Percentiles rank a stretch among this genome's conserved stretches.
Evolutionary conservation across 1,284 basidiomycete genomes (phyloP).

Genomic region (Mycosarcoma maydis): DNA sequence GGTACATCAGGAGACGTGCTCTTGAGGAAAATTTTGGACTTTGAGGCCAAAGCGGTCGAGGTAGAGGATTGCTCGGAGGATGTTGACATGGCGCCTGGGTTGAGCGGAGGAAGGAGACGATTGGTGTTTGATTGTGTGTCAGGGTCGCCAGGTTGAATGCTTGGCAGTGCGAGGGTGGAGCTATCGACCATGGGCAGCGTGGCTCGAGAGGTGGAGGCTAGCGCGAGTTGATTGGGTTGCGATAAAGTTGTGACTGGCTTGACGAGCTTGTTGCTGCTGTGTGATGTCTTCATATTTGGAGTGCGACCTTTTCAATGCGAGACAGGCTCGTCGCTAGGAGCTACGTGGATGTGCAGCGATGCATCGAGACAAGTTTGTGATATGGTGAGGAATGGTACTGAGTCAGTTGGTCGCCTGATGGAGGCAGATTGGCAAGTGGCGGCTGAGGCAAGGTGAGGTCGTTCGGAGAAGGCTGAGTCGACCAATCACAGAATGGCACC

Average conservation of each 20-base stretch:
- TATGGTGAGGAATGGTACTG: too few relatives aligned
- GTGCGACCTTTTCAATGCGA: too few relatives aligned
- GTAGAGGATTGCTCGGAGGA: not conserved
- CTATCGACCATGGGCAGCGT: not conserved
- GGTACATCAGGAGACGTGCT: conserved; percentile 15
- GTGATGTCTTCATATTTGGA: conserved; percentile 3
- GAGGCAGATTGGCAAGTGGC: too few relatives aligned
- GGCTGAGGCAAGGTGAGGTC: too few relatives aligned
- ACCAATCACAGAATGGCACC: too few relatives aligned
- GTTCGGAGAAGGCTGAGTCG: too few relatives aligned
- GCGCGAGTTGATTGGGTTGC: not conserved
- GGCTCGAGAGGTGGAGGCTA: conserved; percentile 8
- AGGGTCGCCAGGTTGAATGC: not conserved
- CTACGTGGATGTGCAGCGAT: too few relatives aligned
- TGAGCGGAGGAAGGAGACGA: not conserved
- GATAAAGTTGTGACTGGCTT: not conserved
- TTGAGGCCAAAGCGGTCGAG: not conserved
- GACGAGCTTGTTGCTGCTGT: conserved; percentile 11
- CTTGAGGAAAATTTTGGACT: conserved; percentile 26
- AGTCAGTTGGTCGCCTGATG: too few relatives aligned
- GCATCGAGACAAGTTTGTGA: too few relatives aligned
- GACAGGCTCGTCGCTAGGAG: not conserved
- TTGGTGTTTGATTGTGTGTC: not conserved
- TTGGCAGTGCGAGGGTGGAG: conserved; percentile 1
- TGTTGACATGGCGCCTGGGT: not conserved